A percentile compares a stretch with the other conserved stretches of the same genome.
phyloP scores from a whole-genome alignment of 1,284 basidiomycete genomes.

The Amylostereum areolatum region DNA sequence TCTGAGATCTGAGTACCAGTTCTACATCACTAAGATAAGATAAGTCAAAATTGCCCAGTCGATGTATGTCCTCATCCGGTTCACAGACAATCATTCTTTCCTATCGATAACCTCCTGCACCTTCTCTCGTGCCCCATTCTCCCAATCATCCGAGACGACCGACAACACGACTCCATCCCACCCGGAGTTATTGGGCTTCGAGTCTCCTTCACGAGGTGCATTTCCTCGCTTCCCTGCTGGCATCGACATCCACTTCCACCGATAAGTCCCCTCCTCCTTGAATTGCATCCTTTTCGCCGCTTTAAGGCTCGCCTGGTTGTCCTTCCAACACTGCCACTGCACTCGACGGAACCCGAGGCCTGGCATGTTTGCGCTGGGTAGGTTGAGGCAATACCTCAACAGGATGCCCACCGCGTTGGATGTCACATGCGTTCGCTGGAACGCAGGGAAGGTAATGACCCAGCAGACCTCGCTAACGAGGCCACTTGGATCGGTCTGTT shows the following conservation, averaged over 20 bases:
- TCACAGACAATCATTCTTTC: no score
- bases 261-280: constrained; percentile 22
- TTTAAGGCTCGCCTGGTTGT: constrained; percentile 23
- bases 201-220: constrained; percentile 34
- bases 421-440: constrained; percentile 29
- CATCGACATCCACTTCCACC: constrained; percentile 31
- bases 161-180: constrained; percentile 43
- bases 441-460: constrained; percentile 34
- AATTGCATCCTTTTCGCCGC: constrained; percentile 30
- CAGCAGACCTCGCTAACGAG: constrained; percentile 35
- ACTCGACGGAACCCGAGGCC: constrained; percentile 28
- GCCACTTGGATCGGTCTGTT: constrained; percentile 19
- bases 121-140: constrained; percentile 38
- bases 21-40: no score
- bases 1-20: no score
- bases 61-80: no score
- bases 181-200: constrained; percentile 28
- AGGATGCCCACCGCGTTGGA: constrained; percentile 57
- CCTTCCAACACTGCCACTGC: constrained; percentile 29
- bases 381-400: constrained; percentile 48
- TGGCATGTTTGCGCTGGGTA: constrained; percentile 23
- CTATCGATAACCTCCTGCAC: constrained; percentile 22
- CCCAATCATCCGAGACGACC: constrained; percentile 65
- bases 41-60: no score
- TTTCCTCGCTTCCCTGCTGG: constrained; percentile 27